phyloP scores from a whole-genome alignment of 2,329 filamentous ascomycete species.

The Pestalotiopsis sp. region DNA sequence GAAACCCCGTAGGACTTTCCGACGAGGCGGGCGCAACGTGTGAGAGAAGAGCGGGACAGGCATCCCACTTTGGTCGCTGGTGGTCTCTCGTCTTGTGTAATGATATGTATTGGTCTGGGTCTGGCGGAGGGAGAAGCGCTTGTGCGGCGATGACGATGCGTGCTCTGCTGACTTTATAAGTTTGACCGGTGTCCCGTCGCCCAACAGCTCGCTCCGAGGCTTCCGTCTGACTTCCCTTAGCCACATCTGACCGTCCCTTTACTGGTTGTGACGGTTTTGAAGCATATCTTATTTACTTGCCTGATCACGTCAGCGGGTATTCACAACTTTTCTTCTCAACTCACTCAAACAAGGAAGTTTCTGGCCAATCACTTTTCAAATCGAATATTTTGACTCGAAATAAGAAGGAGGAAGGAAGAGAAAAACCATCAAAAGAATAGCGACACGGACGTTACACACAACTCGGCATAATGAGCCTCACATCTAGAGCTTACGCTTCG shows the following conservation, averaged over 20 bases:
- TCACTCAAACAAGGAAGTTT: too few species aligned
- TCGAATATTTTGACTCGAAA: too few species aligned
- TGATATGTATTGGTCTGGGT: background rate
- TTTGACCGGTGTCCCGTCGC: background rate
- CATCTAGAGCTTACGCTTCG: background rate
- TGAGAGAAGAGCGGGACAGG: background rate
- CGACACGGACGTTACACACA: background rate
- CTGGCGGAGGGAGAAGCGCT: background rate
- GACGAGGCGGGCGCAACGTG: background rate
- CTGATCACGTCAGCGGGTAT: background rate
- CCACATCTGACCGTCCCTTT: background rate
- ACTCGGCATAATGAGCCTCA: background rate
- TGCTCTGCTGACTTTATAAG: background rate
- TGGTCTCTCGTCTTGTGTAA: background rate
- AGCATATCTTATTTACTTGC: background rate
- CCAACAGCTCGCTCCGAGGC: background rate
- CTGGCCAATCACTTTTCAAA: too few species aligned
- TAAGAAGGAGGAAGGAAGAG: too few species aligned
- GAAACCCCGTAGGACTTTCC: background rate
- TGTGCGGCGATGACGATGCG: background rate
- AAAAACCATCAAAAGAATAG: background rate
- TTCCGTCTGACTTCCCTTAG: background rate
- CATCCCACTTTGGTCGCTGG: background rate
- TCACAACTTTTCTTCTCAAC: background rate
- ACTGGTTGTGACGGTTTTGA: background rate